Conservation (phyloP, 495 filamentous ascomycete genomes). For the Lasiosphaeria hispida region DNA sequence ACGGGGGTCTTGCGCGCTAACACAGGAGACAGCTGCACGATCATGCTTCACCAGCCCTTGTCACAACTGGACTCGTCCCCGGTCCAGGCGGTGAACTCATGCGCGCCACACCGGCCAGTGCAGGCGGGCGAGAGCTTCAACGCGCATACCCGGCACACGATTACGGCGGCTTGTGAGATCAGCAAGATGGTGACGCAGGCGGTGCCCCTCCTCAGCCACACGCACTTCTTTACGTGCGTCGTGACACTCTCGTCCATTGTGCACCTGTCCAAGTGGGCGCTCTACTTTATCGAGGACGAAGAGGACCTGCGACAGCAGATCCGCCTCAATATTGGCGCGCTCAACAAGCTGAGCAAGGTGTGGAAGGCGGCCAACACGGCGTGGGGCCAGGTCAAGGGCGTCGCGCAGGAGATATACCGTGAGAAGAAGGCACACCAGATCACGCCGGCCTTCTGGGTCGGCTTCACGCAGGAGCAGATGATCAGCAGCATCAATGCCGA, state of each 20-base stretch:
- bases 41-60: slow-evolving; percentile 72
- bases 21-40: slow-evolving; percentile 44
- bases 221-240: slow-evolving; percentile 86
- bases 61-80: slow-evolving; percentile 57
- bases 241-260: slow-evolving; percentile 67
- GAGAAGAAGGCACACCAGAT: slow-evolving; percentile 55
- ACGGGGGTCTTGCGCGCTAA: slow-evolving; percentile 1
- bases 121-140: slow-evolving; percentile 57
- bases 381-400: slow-evolving; percentile 68
- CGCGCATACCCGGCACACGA: slow-evolving; percentile 75
- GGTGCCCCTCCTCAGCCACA: slow-evolving; percentile 69
- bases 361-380: slow-evolving; percentile 77
- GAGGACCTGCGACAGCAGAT: slow-evolving; percentile 77
- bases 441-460: slow-evolving; percentile 51
- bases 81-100: slow-evolving; percentile 54
- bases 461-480: slow-evolving; percentile 53
- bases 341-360: slow-evolving; percentile 67
- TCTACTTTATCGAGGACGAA: slow-evolving; percentile 54
- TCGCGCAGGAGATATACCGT: slow-evolving; percentile 64
- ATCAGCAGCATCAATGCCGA: slow-evolving; percentile 53
- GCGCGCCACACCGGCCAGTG: slow-evolving; percentile 54
- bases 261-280: slow-evolving; percentile 60
- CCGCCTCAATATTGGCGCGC: slow-evolving; percentile 76
- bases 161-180: slow-evolving; percentile 74
- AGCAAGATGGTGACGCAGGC: slow-evolving; percentile 76